Evolutionary conservation across 306 rosid genomes (phyloP).

Genomic region (Lathyrus oleraceus): DNA sequence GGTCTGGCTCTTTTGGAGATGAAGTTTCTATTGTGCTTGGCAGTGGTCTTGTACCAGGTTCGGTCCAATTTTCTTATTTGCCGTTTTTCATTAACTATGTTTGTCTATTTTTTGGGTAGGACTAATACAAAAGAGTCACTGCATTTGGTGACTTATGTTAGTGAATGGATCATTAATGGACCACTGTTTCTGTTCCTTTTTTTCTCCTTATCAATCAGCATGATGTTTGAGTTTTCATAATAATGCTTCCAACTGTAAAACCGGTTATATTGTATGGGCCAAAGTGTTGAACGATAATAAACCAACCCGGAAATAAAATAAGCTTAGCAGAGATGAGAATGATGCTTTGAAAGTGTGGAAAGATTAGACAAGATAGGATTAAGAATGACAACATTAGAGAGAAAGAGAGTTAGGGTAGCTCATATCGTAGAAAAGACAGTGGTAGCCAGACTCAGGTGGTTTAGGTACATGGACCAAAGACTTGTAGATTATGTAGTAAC

Average conservation of each 20-base stretch:
- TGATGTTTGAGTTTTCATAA: conserved; percentile 12
- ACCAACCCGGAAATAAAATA: background rate
- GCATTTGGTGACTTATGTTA: conserved; percentile 22
- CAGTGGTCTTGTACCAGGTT: conserved; percentile 97
- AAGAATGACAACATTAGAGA: background rate
- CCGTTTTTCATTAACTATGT: background rate
- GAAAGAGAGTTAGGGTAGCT: background rate
- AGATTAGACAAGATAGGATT: background rate
- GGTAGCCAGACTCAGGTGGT: background rate
- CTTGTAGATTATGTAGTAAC: background rate
- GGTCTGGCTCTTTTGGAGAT: conserved; percentile 70
- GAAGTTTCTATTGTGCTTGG: conserved; percentile 87
- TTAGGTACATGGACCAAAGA: background rate
- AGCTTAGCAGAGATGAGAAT: background rate
- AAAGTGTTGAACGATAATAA: background rate
- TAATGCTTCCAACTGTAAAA: background rate
- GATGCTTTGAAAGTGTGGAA: background rate
- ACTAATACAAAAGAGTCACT: background rate
- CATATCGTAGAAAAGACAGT: background rate
- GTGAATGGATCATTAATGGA: background rate
- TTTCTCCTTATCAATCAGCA: background rate
- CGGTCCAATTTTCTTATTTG: conserved; percentile 18
- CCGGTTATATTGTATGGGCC: background rate
- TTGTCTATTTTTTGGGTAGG: conserved; percentile 27
- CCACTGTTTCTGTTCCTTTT: background rate